phyloP scores from a whole-genome alignment of 176 grass and related monocot genomes.

The Bromus sterilis region DNA sequence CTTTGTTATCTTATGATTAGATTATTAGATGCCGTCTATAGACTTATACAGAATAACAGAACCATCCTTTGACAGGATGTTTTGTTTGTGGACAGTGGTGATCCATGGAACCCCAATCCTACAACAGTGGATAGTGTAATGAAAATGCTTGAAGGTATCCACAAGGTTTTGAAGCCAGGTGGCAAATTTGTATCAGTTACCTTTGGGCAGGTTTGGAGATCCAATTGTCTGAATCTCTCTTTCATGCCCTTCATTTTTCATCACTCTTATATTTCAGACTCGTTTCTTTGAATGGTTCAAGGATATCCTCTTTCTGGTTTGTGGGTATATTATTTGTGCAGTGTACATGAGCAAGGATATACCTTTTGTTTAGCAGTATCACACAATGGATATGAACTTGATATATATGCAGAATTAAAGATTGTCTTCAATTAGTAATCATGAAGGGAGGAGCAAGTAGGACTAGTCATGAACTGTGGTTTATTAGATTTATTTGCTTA shows the following conservation, averaged over 20 bases:
- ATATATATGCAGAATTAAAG: not conserved
- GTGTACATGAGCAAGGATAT: not conserved
- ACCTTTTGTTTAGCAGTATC: not conserved
- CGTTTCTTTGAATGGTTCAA: not conserved
- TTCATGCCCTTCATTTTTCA: not conserved
- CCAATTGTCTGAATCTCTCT: not conserved
- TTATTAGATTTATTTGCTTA: not conserved
- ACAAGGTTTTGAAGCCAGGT: conserved; percentile 76
- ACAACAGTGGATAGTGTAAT: conserved; percentile 63
- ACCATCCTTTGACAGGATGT: conserved; percentile 56
- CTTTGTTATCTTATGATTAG: not conserved
- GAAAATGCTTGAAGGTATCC: conserved; percentile 84
- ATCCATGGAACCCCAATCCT: conserved; percentile 85
- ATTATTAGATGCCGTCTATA: not conserved
- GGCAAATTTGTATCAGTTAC: conserved; percentile 74
- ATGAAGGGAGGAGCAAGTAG: not conserved
- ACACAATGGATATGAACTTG: not conserved
- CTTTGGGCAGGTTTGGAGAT: conserved; percentile 77
- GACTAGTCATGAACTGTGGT: not conserved
- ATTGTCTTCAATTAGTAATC: not conserved
- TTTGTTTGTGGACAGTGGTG: conserved; percentile 86
- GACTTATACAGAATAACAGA: not conserved
- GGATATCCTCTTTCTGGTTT: not conserved
- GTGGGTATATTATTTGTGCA: not conserved
- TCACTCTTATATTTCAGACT: not conserved